Base-by-base conservation (phyloP, 139 green algal species). In the Chlamydomonas asymmetrica region DNA sequence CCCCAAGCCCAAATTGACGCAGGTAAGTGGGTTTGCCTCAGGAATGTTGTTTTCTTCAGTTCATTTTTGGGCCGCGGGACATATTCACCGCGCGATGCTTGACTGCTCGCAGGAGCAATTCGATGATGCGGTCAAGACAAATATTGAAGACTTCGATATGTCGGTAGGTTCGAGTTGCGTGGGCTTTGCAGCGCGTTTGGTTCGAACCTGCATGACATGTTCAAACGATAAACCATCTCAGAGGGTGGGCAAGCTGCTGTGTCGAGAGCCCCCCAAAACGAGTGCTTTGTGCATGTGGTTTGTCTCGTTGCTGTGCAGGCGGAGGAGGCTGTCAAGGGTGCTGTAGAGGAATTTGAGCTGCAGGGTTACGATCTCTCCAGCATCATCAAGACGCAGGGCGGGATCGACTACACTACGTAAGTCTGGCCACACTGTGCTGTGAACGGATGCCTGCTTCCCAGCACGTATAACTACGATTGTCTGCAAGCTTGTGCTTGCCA, bases 101-200 rank as follows among this genome's bases (percentile, higher is more conserved):
- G 27, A 76, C 74, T 52, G 93, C 84, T 25, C 63, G 50, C 67
- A 95, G 90, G 90, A 90, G 25, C 87, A 88, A 4, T 96, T 96
- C 71, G 92, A 96, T 84, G 88, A 88, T 7, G 87, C 90, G 2
- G 92, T 97, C 0, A 63, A 82, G 9, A 90, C 89, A 1, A 97
- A 97, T 71, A 90, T 94, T 0, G 87, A 91, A 8, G 89, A 94
- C 43, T 97, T 97, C 72, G 92, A 92, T 9, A 97, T 97, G 92
- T 78, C 91, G 80, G 91, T 95, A 35, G 38, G 87, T 79, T 0
- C 16, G 16, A 56, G 16, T 27, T 27, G 48, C 48, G 16, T 56
- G 16, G 16, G 48, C 20, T 56, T 20, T 56, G 48, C 20, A 16
- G 20, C 16, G 48, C 48, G 48, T 20, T 27, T 56, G 48, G 16